Percentiles rank a stretch among this genome's conserved stretches.
phyloP scores from a whole-genome alignment of 2,329 filamentous ascomycete genomes.

The Nothophaeocryptopus gaeumannii region DNA sequence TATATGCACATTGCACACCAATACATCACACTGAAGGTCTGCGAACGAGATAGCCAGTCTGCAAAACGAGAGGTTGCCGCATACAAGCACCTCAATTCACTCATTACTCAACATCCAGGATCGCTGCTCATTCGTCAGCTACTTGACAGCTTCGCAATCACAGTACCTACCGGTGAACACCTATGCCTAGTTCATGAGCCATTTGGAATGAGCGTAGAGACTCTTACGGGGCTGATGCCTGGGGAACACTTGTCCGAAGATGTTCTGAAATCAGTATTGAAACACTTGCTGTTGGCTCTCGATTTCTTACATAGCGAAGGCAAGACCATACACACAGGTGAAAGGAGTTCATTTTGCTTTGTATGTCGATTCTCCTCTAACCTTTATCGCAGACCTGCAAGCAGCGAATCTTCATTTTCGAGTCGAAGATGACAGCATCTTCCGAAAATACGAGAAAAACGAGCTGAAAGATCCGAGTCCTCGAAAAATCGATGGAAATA shows the following conservation, averaged over 20 bases:
- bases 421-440: constrained; percentile 20
- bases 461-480: constrained; percentile 17
- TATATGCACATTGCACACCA: not conserved
- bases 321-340: constrained; percentile 3
- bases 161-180: not conserved
- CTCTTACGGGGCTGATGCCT: not conserved
- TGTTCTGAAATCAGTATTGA: constrained; percentile 1
- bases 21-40: constrained; percentile 11
- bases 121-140: not conserved
- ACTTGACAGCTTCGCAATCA: constrained; percentile 1
- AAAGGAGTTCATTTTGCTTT: too few species aligned
- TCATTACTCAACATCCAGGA: not conserved
- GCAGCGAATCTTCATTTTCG: constrained; percentile 23
- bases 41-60: constrained; percentile 4
- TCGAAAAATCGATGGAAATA: constrained; percentile 18
- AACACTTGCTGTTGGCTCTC: not conserved
- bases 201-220: not conserved
- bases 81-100: constrained; percentile 5
- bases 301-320: constrained; percentile 6
- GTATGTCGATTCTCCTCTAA: too few species aligned
- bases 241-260: not conserved
- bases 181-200: constrained; percentile 2
- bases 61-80: constrained; percentile 10
- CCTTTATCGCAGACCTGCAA: constrained; percentile 29
- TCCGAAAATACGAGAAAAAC: constrained; percentile 16